A percentile compares a stretch with the other conserved stretches of the same genome.
These are phyloP conservation scores for Chrysoporthe cubensis DNA, from an alignment of 2,329 filamentous ascomycete species.

Conservation along the genomic window DNA sequence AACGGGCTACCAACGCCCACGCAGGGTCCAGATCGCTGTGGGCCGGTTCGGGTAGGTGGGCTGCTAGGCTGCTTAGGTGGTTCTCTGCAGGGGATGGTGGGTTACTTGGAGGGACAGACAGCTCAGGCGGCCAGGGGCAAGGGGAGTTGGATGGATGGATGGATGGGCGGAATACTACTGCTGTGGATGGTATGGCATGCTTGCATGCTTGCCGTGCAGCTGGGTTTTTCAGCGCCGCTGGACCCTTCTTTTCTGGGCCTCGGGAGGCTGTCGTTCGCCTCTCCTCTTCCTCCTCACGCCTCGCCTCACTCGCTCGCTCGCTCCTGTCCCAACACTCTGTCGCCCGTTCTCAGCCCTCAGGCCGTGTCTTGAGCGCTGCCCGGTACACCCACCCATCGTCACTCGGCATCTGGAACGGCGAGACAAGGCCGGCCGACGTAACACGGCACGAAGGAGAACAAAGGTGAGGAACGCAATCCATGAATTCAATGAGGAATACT, in stretches of 20 bases:
- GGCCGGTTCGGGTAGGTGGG: constrained; percentile 10
- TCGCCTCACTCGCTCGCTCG: not conserved
- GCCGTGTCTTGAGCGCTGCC: no score
- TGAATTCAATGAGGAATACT: constrained; percentile 1
- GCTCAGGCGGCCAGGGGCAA: not conserved
- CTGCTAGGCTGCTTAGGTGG: not conserved
- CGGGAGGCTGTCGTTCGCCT: not conserved
- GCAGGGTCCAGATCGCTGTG: constrained; percentile 2
- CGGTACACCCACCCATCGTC: not conserved
- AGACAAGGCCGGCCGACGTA: not conserved
- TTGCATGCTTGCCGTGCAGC: constrained; percentile 12
- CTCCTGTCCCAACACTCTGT: not conserved
- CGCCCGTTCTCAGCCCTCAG: not conserved
- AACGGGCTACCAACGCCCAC: not conserved
- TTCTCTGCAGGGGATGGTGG: constrained; percentile 9
- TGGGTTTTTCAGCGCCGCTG: constrained; percentile 9
- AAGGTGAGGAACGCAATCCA: constrained; percentile 13
- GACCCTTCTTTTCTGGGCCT: constrained; percentile 24
- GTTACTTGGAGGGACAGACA: not conserved
- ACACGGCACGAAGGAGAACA: not conserved
- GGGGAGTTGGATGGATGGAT: not conserved
- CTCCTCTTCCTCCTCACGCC: not conserved
- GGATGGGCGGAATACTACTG: constrained; percentile 4
- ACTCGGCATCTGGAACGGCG: not conserved
- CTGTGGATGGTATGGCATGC: not conserved